These are phyloP conservation scores for Podaxis carcinomalis DNA, from an alignment of 768 basidiomycete species.

Conservation along the genomic window DNA sequence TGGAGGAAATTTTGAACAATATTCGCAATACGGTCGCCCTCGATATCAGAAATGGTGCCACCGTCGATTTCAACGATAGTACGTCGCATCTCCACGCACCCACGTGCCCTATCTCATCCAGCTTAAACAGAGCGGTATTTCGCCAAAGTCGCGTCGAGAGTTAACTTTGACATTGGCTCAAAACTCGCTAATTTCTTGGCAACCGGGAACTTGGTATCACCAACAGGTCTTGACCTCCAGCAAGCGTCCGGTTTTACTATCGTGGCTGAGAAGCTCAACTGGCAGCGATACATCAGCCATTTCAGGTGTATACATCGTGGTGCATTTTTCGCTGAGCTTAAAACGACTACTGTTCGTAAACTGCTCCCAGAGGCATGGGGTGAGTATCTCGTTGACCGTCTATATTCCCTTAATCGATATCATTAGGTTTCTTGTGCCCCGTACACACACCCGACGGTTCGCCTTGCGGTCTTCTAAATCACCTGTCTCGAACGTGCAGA, in stretches of 20 bases:
- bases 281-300: constrained; percentile 97
- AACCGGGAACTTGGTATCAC: constrained; percentile 93
- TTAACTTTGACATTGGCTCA: constrained; percentile 90
- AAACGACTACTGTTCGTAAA: constrained; percentile 97
- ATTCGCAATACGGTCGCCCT: constrained; percentile 63
- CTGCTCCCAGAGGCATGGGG: constrained; percentile 98
- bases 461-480: constrained; percentile 96
- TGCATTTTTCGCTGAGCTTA: constrained; percentile 97
- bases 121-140: constrained; percentile 69
- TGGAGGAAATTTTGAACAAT: constrained; percentile 83
- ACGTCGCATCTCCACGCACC: constrained; percentile 24
- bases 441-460: constrained; percentile 99
- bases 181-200: constrained; percentile 93
- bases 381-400: constrained; percentile 26
- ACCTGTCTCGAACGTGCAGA: constrained; percentile 90
- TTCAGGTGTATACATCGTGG: constrained; percentile 99
- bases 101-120: background rate
- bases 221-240: constrained; percentile 92
- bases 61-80: constrained; percentile 90
- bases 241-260: constrained; percentile 99
- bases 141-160: constrained; percentile 62
- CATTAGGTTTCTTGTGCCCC: constrained; percentile 88
- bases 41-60: constrained; percentile 74
- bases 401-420: background rate
- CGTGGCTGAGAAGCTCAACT: constrained; percentile 97